These are phyloP conservation scores for Huntiella savannae DNA, from an alignment of 2,329 filamentous ascomycete genomes.

Conservation along the genomic window DNA sequence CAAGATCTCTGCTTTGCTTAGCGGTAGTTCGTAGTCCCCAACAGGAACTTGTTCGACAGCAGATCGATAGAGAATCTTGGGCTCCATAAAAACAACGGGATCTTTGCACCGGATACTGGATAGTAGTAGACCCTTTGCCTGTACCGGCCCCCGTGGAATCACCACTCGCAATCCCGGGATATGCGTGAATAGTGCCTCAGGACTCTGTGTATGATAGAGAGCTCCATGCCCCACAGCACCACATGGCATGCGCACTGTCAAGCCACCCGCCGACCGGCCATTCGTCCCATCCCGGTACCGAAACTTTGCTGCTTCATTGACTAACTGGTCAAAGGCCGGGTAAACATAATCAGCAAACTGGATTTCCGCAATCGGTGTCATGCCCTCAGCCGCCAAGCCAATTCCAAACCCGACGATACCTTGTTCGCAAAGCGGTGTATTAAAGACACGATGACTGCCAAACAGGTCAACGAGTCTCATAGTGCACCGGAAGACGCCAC, in stretches of 20 bases:
- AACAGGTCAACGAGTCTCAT: slow-evolving; percentile 80
- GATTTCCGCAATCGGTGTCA: slow-evolving; percentile 84
- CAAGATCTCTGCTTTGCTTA: slow-evolving; percentile 70
- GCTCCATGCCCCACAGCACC: slow-evolving; percentile 80
- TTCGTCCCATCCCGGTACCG: slow-evolving; percentile 51
- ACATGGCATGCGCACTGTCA: slow-evolving; percentile 80
- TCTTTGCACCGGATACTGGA: slow-evolving; percentile 63
- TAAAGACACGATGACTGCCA: slow-evolving; percentile 79
- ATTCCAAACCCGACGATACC: slow-evolving; percentile 89
- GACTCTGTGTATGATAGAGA: slow-evolving; percentile 75
- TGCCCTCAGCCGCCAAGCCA: slow-evolving; percentile 73
- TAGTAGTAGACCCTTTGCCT: slow-evolving; percentile 74
- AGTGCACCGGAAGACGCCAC: slow-evolving; percentile 86
- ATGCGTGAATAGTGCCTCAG: slow-evolving; percentile 75
- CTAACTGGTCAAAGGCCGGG: slow-evolving; percentile 82
- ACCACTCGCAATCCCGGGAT: slow-evolving; percentile 72
- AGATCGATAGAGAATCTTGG: slow-evolving; percentile 80
- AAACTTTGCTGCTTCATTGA: slow-evolving; percentile 83
- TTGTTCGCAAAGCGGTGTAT: slow-evolving; percentile 86
- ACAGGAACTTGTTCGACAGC: slow-evolving; percentile 81
- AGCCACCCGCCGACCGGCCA: slow-evolving; percentile 46
- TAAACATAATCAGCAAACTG: slow-evolving; percentile 93
- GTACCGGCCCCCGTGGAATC: slow-evolving; percentile 65
- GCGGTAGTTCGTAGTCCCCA: slow-evolving; percentile 60
- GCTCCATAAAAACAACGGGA: slow-evolving; percentile 83